Conservation (phyloP, 495 filamentous ascomycete species). For the Daldinia caldariorum region DNA sequence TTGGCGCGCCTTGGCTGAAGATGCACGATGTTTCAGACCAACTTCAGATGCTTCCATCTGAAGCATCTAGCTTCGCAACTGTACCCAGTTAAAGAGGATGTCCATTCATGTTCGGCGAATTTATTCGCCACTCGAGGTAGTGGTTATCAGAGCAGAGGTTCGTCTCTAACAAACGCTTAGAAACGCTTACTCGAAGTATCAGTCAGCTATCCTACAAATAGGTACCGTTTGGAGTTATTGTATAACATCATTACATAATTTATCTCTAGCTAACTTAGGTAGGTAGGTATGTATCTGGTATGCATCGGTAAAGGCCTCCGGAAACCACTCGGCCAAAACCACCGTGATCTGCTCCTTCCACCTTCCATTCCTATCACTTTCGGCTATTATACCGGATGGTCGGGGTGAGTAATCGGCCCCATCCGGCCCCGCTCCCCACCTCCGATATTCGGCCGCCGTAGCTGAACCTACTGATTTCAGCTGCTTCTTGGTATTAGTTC, state of each 20-base stretch:
- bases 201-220: neutral
- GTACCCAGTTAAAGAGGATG: neutral
- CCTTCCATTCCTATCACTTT: slow-evolving; percentile 10
- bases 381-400: slow-evolving; percentile 9
- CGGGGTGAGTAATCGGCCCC: slow-evolving; percentile 12
- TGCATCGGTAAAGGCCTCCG: neutral
- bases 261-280: too few relatives aligned
- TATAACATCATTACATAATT: neutral
- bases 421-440: slow-evolving; percentile 23
- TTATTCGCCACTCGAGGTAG: neutral
- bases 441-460: slow-evolving; percentile 33
- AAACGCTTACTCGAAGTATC: neutral
- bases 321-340: neutral
- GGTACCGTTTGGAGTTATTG: neutral
- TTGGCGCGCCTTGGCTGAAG: slow-evolving; percentile 30
- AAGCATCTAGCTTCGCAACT: slow-evolving; percentile 16
- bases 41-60: slow-evolving; percentile 33
- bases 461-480: slow-evolving; percentile 11
- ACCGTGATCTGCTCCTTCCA: neutral
- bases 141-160: neutral
- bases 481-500: slow-evolving; percentile 4
- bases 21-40: slow-evolving; percentile 34
- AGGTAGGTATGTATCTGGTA: too few relatives aligned
- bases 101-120: slow-evolving; percentile 14
- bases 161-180: neutral